Evolutionary conservation across 257 asterid genomes (phyloP).

Genomic region (Nicotiana obtusifolia): DNA sequence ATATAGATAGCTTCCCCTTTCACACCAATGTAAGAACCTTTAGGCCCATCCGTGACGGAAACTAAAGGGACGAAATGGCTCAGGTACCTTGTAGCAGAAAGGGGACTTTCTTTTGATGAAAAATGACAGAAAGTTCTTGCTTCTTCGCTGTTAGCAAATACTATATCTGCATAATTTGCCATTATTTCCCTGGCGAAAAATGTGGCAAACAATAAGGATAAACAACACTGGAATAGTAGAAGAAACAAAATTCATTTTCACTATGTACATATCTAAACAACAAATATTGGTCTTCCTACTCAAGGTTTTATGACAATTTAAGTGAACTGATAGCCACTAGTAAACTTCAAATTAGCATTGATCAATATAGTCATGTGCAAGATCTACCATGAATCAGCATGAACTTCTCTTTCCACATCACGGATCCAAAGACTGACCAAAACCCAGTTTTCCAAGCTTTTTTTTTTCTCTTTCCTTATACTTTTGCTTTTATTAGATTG

Average conservation of each 20-base stretch:
- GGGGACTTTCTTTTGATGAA: constrained; percentile 63
- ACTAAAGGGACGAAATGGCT: constrained; percentile 96
- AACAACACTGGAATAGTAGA: neutral
- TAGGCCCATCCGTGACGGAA: constrained; percentile 90
- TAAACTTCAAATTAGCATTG: neutral
- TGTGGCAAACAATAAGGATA: neutral
- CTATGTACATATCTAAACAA: neutral
- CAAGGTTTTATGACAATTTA: neutral
- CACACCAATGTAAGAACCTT: constrained; percentile 85
- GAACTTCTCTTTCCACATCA: neutral
- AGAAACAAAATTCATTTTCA: neutral
- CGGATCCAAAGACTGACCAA: neutral
- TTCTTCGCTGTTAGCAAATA: constrained; percentile 87
- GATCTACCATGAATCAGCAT: neutral
- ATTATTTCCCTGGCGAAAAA: constrained; percentile 62
- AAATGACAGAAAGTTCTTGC: constrained; percentile 81
- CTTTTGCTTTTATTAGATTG: neutral
- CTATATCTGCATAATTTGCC: constrained; percentile 81
- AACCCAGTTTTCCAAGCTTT: neutral
- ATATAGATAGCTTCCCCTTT: constrained; percentile 86
- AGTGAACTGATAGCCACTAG: neutral
- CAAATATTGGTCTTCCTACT: neutral
- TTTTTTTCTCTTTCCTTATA: neutral
- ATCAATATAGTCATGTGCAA: neutral
- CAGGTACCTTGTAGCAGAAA: constrained; percentile 76